Evolutionary conservation across 2,329 filamentous ascomycete genomes (phyloP), one percentile per base, ranked within the genome.

Genomic region (Raffaelea albimanens): DNA sequence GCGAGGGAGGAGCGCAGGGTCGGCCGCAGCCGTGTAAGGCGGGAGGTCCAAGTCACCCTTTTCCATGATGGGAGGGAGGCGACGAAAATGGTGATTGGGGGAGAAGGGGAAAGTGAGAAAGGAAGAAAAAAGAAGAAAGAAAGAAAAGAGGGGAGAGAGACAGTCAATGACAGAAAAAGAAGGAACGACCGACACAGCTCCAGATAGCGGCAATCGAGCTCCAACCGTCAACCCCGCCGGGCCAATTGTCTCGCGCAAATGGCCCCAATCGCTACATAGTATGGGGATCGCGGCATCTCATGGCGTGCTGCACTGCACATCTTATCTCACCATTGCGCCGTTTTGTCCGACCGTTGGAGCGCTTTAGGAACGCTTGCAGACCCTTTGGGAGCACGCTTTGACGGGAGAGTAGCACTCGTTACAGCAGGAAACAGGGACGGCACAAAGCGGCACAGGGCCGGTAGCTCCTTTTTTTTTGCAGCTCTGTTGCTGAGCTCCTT

Each of bases 11-110:
- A 21, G 13, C 16, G 50, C 19, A 16, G 39, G 21, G 11, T 40
- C 18, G 22, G 20, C 47, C 18, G 33, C 44, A 13, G 48, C 63
- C 53, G 63, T 67, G 55, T 75, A 73, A 4, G 71, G 66, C 49
- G 71, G 72, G 40, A 72, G 63, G 14, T 61, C 61, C 43, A 33
- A 29, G 22, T 46, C 43, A 19, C 56, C 62, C 71, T 74, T 72
- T 20, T 49, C 52, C 53, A 53, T 54, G 8, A 14, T 52, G 3
- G 36, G 36, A 7, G 5, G 11, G 18, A 34, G 36, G 20, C n/a
- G n/a, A n/a, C n/a, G n/a, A n/a, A n/a, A 29, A 16, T 31, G 29
- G 41, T 14, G 45, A 21, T 18, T 3, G 14, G 9, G 11, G 25
- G 31, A 9, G 16, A 14, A n/a, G 14, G 23, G 4, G 38, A 44